Percentiles rank a stretch among this genome's conserved stretches.
Evolutionary conservation across 2,329 filamentous ascomycete genomes (phyloP).

Genomic region (Helicocarpus griseus): DNA sequence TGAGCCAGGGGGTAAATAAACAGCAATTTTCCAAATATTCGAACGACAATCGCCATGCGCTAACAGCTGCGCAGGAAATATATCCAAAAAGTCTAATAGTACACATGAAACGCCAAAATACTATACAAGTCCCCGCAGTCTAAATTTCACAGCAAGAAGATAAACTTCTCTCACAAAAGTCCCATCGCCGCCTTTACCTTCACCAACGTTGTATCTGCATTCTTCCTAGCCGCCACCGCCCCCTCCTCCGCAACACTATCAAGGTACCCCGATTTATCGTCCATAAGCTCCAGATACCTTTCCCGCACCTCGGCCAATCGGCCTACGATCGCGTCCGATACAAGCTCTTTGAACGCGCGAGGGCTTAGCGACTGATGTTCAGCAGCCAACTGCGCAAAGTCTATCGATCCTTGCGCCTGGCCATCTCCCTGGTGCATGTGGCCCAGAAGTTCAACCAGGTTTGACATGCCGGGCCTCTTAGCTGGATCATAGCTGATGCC

Average conservation of each 20-base stretch:
- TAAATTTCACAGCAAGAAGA: too few species aligned
- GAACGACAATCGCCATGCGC: too few species aligned
- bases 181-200: constrained; percentile 12
- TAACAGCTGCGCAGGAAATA: too few species aligned
- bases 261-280: constrained; percentile 6
- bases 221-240: constrained; percentile 7
- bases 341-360: constrained; percentile 53
- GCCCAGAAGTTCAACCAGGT: constrained; percentile 71
- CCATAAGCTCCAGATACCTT: constrained; percentile 14
- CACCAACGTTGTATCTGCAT: constrained; percentile 12
- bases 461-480: constrained; percentile 70
- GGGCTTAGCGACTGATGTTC: constrained; percentile 40
- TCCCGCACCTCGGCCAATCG: constrained; percentile 27
- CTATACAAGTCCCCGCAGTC: background rate
- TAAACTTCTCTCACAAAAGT: background rate
- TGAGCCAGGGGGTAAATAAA: too few species aligned
- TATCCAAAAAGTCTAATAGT: too few species aligned
- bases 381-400: constrained; percentile 37
- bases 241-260: constrained; percentile 11
- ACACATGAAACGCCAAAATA: too few species aligned
- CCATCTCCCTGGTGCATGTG: constrained; percentile 48
- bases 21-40: too few species aligned
- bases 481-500: constrained; percentile 64
- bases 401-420: constrained; percentile 22
- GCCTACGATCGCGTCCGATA: constrained; percentile 39